Evolutionary conservation across 805 yeast genomes (phyloP).

Genomic region (Lipomyces lipofer): DNA sequence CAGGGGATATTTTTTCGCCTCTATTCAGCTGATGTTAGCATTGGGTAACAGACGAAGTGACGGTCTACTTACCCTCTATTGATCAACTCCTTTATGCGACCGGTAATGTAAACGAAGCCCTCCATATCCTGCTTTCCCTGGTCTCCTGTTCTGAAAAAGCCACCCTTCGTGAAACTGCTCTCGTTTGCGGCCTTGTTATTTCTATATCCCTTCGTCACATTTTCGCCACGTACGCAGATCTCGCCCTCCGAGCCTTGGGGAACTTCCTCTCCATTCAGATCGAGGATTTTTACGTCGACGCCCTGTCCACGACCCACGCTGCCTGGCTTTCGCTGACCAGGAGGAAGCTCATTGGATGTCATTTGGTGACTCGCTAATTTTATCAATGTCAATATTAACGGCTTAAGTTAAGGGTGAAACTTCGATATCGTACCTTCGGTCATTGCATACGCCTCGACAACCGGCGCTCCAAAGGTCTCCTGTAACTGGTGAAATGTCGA

Average conservation of each 20-base stretch:
- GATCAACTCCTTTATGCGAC: conserved; percentile 71
- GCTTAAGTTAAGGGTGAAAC: neutral
- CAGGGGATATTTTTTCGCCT: conserved; percentile 75
- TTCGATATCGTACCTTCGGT: conserved; percentile 53
- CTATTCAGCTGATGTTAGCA: conserved; percentile 34
- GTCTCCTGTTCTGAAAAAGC: conserved; percentile 77
- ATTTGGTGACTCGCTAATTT: conserved; percentile 59
- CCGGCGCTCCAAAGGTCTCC: conserved; percentile 60
- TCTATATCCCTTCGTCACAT: conserved; percentile 70
- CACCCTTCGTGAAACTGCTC: conserved; percentile 60
- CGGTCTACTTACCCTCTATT: conserved; percentile 50
- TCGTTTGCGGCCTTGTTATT: conserved; percentile 70
- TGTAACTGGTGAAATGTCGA: conserved; percentile 61
- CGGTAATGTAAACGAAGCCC: conserved; percentile 62
- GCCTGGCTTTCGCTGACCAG: conserved; percentile 65
- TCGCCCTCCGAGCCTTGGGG: conserved; percentile 63
- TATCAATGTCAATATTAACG: neutral
- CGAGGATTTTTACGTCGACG: conserved; percentile 60
- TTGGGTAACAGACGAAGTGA: neutral
- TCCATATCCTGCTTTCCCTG: conserved; percentile 64
- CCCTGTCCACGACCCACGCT: conserved; percentile 76
- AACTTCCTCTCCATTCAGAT: conserved; percentile 49
- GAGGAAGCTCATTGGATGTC: conserved; percentile 69
- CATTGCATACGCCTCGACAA: conserved; percentile 77
- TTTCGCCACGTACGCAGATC: conserved; percentile 64